These are phyloP conservation scores for Pseudogymnoascus sp. DNA, from an alignment of 2,329 filamentous ascomycete genomes.

Conservation along the genomic window DNA sequence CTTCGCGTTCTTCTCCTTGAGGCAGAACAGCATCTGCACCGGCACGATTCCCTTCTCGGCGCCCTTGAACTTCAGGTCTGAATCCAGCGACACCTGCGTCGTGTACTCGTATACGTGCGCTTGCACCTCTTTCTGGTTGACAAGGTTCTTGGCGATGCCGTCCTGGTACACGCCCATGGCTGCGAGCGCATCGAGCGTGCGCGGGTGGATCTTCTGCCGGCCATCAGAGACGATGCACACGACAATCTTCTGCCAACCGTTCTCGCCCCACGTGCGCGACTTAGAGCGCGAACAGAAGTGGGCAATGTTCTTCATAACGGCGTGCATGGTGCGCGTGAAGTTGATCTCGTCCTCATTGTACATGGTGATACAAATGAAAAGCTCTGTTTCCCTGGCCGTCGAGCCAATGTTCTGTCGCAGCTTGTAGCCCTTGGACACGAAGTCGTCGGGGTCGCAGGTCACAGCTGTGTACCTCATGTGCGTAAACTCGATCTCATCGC, in stretches of 20 bases:
- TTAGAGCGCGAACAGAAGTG: conserved; percentile 92
- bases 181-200: conserved; percentile 87
- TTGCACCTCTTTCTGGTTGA: conserved; percentile 91
- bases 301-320: conserved; percentile 95
- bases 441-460: conserved; percentile 96
- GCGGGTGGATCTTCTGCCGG: conserved; percentile 83
- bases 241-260: conserved; percentile 98
- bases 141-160: conserved; percentile 95
- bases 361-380: conserved; percentile 97
- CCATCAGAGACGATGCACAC: conserved; percentile 95
- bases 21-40: conserved; percentile 95
- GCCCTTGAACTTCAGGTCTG: conserved; percentile 96
- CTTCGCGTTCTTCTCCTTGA: conserved; percentile 96
- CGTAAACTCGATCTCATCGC: conserved; percentile 92
- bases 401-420: conserved; percentile 82
- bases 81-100: conserved; percentile 90
- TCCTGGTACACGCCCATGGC: conserved; percentile 98
- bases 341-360: conserved; percentile 97
- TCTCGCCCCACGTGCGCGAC: conserved; percentile 92
- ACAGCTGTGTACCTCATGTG: conserved; percentile 98
- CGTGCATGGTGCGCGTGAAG: conserved; percentile 97
- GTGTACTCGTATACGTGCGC: conserved; percentile 99
- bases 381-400: conserved; percentile 80
- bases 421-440: conserved; percentile 80
- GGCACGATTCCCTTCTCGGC: conserved; percentile 98